Evolutionary conservation across 805 yeast genomes (phyloP), one percentile per base, ranked within the genome.

Genomic region (Yamadazyma ubonensis): DNA sequence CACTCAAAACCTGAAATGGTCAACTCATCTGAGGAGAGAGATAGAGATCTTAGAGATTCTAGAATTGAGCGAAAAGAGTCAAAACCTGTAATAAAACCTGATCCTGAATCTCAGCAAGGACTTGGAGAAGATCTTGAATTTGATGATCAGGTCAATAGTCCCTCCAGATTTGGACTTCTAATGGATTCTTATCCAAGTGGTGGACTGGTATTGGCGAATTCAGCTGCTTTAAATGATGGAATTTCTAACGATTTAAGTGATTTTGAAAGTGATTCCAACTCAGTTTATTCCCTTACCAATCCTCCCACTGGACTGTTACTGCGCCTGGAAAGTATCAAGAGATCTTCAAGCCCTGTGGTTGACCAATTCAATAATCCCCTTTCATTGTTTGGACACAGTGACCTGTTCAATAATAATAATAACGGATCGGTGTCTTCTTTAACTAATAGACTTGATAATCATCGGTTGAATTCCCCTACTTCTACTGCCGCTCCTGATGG

Each of bases 361-460:
- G 40, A 38, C 11, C 17, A 17, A n/a, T 31, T 14, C 29, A 30
- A 33, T 10, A 38, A 33, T 18, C 19, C 51, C 2, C 43, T 42
- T 3, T 44, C 48, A 14, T 35, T 42, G 18, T 44, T 47, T 36
- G 32, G 19, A n/a, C 39, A 42, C 14, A 16, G 19, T 16, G 38
- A 39, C 7, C 36, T n/a, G 43, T 15, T 39, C 33, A 23, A 33
- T 18, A 27, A 33, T 29, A 45, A 33, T 18, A 27, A 33, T 29
- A 45, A 42, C 32, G 29, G 45, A 51, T 36, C 51, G 47, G 43
- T 37, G 2, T 21, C 38, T 19, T 61, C 68, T 2, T 42, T 64
- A 14, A 52, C 65, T 1, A 49, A 54, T 29, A 55, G 52, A 28
- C 48, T 61, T 36, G 69, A 65, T 34, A 48, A 41, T 19, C 66